phyloP scores from a whole-genome alignment of 768 basidiomycete species.

The Boletus rufocinnamomeus region DNA sequence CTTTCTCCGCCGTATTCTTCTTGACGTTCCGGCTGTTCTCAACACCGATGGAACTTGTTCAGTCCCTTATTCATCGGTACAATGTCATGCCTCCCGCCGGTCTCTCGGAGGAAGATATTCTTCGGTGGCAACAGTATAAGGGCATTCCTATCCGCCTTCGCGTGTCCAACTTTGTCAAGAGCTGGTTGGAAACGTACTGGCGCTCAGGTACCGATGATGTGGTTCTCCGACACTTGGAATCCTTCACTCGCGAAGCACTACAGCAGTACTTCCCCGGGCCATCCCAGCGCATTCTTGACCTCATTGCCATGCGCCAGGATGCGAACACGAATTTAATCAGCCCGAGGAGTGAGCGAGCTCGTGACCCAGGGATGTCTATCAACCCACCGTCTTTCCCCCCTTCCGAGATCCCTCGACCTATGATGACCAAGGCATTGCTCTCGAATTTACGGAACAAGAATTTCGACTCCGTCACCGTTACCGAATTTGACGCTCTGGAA shows the following conservation, averaged over 20 bases:
- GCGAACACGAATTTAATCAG: constrained; percentile 50
- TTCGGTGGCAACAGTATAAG: constrained; percentile 84
- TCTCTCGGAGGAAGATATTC: constrained; percentile 58
- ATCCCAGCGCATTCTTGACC: constrained; percentile 71
- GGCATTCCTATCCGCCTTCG: constrained; percentile 88
- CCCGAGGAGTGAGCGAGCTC: constrained; percentile 62
- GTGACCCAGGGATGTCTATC: constrained; percentile 75
- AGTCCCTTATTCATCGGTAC: constrained; percentile 79
- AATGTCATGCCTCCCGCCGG: constrained; percentile 68
- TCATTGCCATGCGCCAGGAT: constrained; percentile 57
- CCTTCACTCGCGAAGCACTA: constrained; percentile 65
- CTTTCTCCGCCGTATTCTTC: constrained; percentile 90
- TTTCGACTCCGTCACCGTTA: constrained; percentile 63
- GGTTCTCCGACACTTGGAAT: constrained; percentile 55
- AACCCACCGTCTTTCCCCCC: constrained; percentile 55
- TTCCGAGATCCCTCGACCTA: constrained; percentile 81
- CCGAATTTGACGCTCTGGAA: constrained; percentile 93
- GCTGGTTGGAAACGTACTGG: constrained; percentile 94
- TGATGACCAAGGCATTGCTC: constrained; percentile 80
- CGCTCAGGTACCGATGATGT: constrained; percentile 68
- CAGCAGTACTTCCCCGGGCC: constrained; percentile 64
- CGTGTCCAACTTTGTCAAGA: constrained; percentile 90
- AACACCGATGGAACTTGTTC: constrained; percentile 72
- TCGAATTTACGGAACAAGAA: constrained; percentile 65
- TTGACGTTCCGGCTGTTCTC: constrained; percentile 93